Conservation (phyloP, 441 rosid genomes). For the Erodium moschatum region DNA sequence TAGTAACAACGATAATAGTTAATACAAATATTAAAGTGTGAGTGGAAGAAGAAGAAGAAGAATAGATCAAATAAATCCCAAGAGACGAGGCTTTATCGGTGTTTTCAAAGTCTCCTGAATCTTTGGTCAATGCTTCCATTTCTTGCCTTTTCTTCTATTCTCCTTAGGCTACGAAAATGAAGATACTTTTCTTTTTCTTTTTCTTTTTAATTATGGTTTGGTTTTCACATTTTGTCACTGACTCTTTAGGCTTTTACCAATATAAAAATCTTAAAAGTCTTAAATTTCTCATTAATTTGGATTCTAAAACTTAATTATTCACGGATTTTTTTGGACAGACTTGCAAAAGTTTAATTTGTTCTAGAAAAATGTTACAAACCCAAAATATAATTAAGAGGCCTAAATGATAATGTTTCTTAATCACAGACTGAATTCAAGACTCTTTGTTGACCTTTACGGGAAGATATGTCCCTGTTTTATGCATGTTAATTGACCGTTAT, state of each 20-base stretch:
- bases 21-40: slow-evolving; percentile 7
- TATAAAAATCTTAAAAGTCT: too few species aligned
- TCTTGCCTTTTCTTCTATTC: slow-evolving; percentile 15
- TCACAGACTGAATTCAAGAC: background rate
- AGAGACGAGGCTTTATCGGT: slow-evolving; percentile 36
- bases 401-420: background rate
- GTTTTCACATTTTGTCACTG: background rate
- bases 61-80: slow-evolving; percentile 25
- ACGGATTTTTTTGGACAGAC: too few species aligned
- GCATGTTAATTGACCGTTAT: background rate
- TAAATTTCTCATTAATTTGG: too few species aligned
- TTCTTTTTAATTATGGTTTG: background rate
- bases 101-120: slow-evolving; percentile 39
- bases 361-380: too few species aligned
- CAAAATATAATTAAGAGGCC: background rate
- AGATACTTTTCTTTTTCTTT: slow-evolving; percentile 23
- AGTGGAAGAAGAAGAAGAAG: slow-evolving; percentile 3
- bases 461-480: background rate
- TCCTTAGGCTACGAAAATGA: slow-evolving; percentile 23
- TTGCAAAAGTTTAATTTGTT: too few species aligned
- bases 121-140: slow-evolving; percentile 61
- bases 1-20: background rate
- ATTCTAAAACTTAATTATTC: too few species aligned
- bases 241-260: background rate
- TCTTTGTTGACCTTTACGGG: background rate